Evolutionary conservation across 306 rosid genomes (phyloP).

Genomic region (Vigna nakashimae): DNA sequence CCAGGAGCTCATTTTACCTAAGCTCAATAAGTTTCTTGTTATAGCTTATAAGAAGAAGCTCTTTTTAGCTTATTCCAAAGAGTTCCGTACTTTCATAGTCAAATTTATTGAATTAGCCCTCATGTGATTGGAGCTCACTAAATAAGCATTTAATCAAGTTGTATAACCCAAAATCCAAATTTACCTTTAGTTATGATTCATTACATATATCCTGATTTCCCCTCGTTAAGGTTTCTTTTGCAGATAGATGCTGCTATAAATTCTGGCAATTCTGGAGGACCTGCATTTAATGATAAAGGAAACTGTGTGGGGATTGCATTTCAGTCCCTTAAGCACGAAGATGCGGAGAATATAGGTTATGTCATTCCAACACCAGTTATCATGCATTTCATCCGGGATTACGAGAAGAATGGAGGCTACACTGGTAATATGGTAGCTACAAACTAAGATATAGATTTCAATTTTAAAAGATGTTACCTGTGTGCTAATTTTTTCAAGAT

Average conservation of each 20-base stretch:
- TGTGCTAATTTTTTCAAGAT: background rate
- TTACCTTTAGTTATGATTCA: slow-evolving; percentile 2
- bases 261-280: slow-evolving; percentile 99
- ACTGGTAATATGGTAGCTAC: slow-evolving; percentile 65
- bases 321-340: slow-evolving; percentile 96
- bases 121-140: background rate
- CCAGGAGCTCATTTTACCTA: background rate
- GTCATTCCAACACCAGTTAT: slow-evolving; percentile 99
- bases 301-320: slow-evolving; percentile 98
- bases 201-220: slow-evolving; percentile 21
- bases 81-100: too few relatives aligned
- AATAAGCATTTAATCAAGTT: background rate
- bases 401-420: slow-evolving; percentile 86
- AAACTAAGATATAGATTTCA: slow-evolving; percentile 36
- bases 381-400: slow-evolving; percentile 88
- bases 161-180: background rate
- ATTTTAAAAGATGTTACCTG: slow-evolving; percentile 32
- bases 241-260: slow-evolving; percentile 98
- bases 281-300: slow-evolving; percentile 93
- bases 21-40: background rate
- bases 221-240: slow-evolving; percentile 39
- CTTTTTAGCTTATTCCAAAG: too few relatives aligned
- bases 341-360: slow-evolving; percentile 91
- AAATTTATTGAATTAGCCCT: background rate
- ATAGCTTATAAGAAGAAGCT: background rate